These are phyloP conservation scores for Psophocarpus tetragonolobus DNA, from an alignment of 306 rosid genomes.

Conservation along the genomic window DNA sequence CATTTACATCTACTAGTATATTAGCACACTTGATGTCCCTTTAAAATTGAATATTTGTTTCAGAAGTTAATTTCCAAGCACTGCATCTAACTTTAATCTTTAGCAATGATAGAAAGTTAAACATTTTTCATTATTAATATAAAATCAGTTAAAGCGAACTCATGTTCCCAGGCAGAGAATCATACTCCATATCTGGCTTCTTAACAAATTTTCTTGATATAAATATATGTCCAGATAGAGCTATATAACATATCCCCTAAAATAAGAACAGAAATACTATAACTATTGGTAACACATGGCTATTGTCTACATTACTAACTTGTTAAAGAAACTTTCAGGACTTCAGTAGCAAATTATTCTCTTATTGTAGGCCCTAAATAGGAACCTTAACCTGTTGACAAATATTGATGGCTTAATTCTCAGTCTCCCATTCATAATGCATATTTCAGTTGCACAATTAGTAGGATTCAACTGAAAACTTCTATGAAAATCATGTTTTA, in stretches of 20 bases:
- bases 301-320: not conserved
- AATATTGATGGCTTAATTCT: not conserved
- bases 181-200: slow-evolving; percentile 1
- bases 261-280: not conserved
- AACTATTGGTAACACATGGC: not conserved
- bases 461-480: not conserved
- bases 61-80: slow-evolving; percentile 1
- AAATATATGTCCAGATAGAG: not conserved
- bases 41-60: slow-evolving; percentile 25
- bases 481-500: not conserved
- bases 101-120: not conserved
- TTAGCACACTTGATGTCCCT: slow-evolving; percentile 70
- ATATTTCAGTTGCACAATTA: not conserved
- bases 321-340: not conserved
- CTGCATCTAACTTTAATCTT: not conserved
- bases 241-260: not conserved
- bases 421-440: not conserved
- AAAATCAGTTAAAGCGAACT: not conserved
- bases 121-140: not conserved
- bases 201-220: not conserved
- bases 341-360: not conserved
- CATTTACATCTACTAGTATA: slow-evolving; percentile 59
- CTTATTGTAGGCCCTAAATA: not conserved
- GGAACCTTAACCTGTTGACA: not conserved
- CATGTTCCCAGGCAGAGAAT: not conserved